A percentile compares a stretch with the other conserved stretches of the same genome.
Evolutionary conservation across 164 flowering plant species (phyloP).

Genomic region (Houttuynia cordata): DNA sequence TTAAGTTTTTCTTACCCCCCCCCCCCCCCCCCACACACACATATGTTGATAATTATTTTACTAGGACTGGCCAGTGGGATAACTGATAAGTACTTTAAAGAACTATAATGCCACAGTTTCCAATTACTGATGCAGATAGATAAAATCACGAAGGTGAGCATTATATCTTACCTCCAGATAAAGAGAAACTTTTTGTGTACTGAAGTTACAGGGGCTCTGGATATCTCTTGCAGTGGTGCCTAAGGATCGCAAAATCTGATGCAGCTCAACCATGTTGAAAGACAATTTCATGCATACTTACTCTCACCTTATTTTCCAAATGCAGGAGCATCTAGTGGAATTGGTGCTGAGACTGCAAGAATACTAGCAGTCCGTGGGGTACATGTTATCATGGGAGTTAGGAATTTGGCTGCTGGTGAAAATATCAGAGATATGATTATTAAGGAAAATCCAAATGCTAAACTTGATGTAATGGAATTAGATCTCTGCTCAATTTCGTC

Average conservation of each 20-base stretch:
- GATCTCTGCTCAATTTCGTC: constrained; percentile 65
- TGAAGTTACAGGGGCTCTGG: not conserved
- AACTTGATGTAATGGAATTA: constrained; percentile 64
- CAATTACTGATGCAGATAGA: too few relatives aligned
- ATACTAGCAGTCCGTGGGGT: constrained; percentile 62
- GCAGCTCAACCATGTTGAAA: not conserved
- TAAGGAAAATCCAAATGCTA: constrained; percentile 46
- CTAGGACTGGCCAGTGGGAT: too few relatives aligned
- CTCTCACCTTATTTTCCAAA: not conserved
- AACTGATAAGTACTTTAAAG: too few relatives aligned
- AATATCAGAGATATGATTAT: constrained; percentile 40
- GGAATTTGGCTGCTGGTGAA: constrained; percentile 44
- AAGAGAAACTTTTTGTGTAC: not conserved
- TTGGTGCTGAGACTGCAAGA: constrained; percentile 71
- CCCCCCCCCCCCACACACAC: too few relatives aligned
- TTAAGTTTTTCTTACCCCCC: too few relatives aligned
- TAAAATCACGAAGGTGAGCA: too few relatives aligned
- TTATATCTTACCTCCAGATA: not conserved
- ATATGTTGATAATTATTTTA: too few relatives aligned
- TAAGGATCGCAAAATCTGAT: not conserved
- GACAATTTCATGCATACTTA: not conserved
- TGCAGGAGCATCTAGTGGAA: constrained; percentile 83
- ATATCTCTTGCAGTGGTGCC: not conserved
- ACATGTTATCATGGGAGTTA: constrained; percentile 66
- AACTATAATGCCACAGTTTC: too few relatives aligned